A percentile compares a stretch with the other conserved stretches of the same genome.
Evolutionary conservation across 1,284 basidiomycete genomes (phyloP).

Genomic region (Grifola frondosa): DNA sequence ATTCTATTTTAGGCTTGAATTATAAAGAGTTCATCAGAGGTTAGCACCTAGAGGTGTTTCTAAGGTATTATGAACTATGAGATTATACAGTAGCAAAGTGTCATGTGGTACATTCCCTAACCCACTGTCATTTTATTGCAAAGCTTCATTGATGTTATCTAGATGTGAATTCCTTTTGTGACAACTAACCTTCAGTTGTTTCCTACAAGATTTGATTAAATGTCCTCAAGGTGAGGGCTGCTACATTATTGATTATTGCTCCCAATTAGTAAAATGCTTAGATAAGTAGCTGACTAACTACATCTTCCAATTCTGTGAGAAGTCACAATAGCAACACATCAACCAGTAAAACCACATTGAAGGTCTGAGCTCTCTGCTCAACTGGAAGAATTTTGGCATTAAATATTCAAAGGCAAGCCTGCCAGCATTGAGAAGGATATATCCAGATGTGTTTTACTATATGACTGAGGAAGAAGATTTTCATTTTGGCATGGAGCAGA

Average conservation of each 20-base stretch:
- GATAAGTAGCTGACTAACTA: slow-evolving; percentile 72
- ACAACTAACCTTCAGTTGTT: slow-evolving; percentile 97
- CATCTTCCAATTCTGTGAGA: slow-evolving; percentile 79
- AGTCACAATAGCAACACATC: slow-evolving; percentile 93
- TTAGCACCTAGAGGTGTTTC: slow-evolving; percentile 96
- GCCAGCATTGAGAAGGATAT: slow-evolving; percentile 87
- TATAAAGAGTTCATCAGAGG: slow-evolving; percentile 98
- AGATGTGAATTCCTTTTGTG: slow-evolving; percentile 96
- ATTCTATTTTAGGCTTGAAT: slow-evolving; percentile 93
- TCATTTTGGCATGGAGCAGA: slow-evolving; percentile 59
- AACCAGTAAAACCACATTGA: slow-evolving; percentile 98
- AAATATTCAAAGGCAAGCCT: slow-evolving; percentile 95
- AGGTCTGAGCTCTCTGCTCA: slow-evolving; percentile 84
- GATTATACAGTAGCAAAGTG: slow-evolving; percentile 85
- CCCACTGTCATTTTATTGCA: neutral
- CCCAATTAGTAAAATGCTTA: slow-evolving; percentile 87
- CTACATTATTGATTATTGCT: slow-evolving; percentile 92
- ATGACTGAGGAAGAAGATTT: slow-evolving; percentile 55
- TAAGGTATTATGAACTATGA: slow-evolving; percentile 94
- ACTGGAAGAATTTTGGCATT: slow-evolving; percentile 97
- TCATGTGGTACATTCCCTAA: slow-evolving; percentile 58
- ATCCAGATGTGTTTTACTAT: slow-evolving; percentile 86
- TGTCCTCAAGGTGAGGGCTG: slow-evolving; percentile 81
- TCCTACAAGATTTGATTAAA: slow-evolving; percentile 97
- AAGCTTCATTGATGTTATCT: slow-evolving; percentile 7